Percentiles rank a stretch among this genome's conserved stretches.
phyloP scores from a whole-genome alignment of 768 basidiomycete species.

The Mycena capillaripes region DNA sequence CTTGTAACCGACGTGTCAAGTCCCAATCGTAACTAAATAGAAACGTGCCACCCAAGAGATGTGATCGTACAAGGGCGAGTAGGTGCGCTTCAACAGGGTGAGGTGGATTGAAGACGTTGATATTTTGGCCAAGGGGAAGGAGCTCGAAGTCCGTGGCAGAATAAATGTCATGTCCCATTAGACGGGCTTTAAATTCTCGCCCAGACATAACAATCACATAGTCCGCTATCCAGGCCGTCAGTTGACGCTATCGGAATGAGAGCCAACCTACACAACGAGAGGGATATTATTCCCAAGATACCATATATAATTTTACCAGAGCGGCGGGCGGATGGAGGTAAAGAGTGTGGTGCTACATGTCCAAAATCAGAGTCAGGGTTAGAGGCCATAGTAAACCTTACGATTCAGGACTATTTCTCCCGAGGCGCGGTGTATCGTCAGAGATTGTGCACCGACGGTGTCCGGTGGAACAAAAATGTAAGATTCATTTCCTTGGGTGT shows the following conservation, averaged over 20 bases:
- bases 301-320: slow-evolving; percentile 80
- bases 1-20: slow-evolving; percentile 88
- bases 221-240: slow-evolving; percentile 73
- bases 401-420: slow-evolving; percentile 82
- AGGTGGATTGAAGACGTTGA: slow-evolving; percentile 76
- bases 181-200: slow-evolving; percentile 79
- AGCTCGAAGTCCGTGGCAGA: slow-evolving; percentile 93
- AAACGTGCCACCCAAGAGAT: slow-evolving; percentile 84
- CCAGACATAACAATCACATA: slow-evolving; percentile 92
- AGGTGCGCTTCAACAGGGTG: slow-evolving; percentile 92
- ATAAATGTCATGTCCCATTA: slow-evolving; percentile 91
- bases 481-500: slow-evolving; percentile 77
- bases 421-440: slow-evolving; percentile 81
- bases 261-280: slow-evolving; percentile 73
- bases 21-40: slow-evolving; percentile 94
- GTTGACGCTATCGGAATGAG: neutral
- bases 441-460: slow-evolving; percentile 70
- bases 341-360: slow-evolving; percentile 36
- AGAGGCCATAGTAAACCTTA: slow-evolving; percentile 47
- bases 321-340: slow-evolving; percentile 69
- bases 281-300: slow-evolving; percentile 82
- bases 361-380: slow-evolving; percentile 16
- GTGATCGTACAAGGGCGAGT: slow-evolving; percentile 87
- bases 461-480: slow-evolving; percentile 84
- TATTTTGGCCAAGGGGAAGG: slow-evolving; percentile 83